Evolutionary conservation across 805 yeast genomes (phyloP).

Genomic region (Ogataea angusta): DNA sequence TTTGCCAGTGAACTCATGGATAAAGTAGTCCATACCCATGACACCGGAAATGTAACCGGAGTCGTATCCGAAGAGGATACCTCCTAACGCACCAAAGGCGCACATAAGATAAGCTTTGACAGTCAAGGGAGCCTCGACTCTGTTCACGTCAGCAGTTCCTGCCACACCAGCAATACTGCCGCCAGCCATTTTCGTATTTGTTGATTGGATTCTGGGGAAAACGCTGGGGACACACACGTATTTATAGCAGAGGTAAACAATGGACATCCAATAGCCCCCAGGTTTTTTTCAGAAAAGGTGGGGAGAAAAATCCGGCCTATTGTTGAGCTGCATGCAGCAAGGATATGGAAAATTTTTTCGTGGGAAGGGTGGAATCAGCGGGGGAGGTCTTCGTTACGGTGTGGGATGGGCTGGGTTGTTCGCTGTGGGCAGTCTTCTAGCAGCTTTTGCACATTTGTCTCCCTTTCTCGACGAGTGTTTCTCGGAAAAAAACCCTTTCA

Average conservation of each 20-base stretch:
- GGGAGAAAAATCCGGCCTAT: constrained; percentile 10
- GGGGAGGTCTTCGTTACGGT: too few relatives aligned
- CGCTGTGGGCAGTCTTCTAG: too few relatives aligned
- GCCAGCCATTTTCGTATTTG: neutral
- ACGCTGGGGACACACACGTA: neutral
- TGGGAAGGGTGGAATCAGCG: neutral
- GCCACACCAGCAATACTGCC: constrained; percentile 7
- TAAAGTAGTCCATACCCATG: constrained; percentile 55
- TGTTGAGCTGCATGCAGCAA: constrained; percentile 3
- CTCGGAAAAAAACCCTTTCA: constrained; percentile 1
- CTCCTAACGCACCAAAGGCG: constrained; percentile 65
- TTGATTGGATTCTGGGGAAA: neutral
- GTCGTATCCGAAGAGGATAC: constrained; percentile 65
- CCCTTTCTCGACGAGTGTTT: too few relatives aligned
- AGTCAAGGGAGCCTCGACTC: constrained; percentile 38
- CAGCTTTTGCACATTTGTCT: neutral
- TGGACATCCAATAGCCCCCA: neutral
- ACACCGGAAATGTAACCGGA: constrained; percentile 68
- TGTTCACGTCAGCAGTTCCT: constrained; percentile 21
- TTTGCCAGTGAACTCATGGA: constrained; percentile 28
- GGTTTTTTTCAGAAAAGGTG: constrained; percentile 1
- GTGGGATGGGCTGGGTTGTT: too few relatives aligned
- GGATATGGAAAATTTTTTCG: neutral
- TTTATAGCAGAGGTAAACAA: constrained; percentile 1
- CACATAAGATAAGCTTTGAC: constrained; percentile 39